These are phyloP conservation scores for Eimeria sp. DNA, from an alignment of 169 alveolate species.

Conservation along the genomic window DNA sequence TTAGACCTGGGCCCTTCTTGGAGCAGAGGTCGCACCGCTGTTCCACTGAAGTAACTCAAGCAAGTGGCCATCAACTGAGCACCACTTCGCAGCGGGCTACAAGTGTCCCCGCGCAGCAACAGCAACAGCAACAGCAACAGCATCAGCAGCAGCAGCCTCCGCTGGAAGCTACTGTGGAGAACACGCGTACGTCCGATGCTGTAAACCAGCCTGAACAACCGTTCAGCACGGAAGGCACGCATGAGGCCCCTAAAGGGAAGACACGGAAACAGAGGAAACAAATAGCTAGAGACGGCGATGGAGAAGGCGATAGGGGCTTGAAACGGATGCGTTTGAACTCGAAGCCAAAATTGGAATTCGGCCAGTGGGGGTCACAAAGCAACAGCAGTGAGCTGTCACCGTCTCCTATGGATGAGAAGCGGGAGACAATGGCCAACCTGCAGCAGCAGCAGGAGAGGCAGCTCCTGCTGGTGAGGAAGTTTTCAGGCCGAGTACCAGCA, in stretches of 20 bases:
- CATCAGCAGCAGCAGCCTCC: neutral
- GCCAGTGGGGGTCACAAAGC: neutral
- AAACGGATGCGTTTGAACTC: slow-evolving; percentile 1
- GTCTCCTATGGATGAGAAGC: neutral
- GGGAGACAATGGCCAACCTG: no score
- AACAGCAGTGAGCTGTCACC: neutral
- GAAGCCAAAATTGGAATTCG: neutral
- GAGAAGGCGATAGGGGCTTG: neutral
- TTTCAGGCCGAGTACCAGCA: slow-evolving; percentile 25
- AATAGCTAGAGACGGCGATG: neutral
- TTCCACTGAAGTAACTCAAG: neutral
- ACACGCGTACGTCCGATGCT: neutral
- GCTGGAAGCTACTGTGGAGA: neutral
- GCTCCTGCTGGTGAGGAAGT: slow-evolving; percentile 38
- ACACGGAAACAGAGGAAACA: neutral
- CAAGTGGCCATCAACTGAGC: neutral
- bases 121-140: neutral
- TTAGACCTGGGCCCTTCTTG: neutral
- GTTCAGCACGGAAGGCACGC: neutral
- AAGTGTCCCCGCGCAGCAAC: neutral
- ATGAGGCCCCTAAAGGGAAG: neutral
- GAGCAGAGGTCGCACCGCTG: neutral
- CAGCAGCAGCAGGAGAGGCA: slow-evolving; percentile 1
- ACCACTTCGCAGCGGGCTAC: neutral
- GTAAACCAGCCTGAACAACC: neutral